A percentile compares a stretch with the other conserved stretches of the same genome.
Evolutionary conservation across 495 filamentous ascomycete species (phyloP).

Genomic region (Trichoderma asperelloides): DNA sequence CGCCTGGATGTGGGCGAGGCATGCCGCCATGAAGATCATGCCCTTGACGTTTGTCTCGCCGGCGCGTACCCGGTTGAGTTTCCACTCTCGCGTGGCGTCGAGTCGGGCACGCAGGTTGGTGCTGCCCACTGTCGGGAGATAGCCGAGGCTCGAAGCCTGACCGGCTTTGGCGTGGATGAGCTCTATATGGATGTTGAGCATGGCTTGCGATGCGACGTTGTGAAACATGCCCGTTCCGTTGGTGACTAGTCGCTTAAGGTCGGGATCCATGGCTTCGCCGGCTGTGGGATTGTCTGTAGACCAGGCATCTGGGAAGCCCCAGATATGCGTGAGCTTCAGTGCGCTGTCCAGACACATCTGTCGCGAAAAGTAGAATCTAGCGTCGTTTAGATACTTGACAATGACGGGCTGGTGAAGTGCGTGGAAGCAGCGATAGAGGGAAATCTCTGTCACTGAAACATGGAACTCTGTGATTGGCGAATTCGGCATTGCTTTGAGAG

Average conservation of each 20-base stretch:
- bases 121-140: not conserved
- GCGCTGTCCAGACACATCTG: constrained; percentile 37
- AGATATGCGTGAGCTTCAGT: constrained; percentile 25
- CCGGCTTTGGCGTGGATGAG: constrained; percentile 43
- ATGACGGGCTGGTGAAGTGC: constrained; percentile 37
- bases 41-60: constrained; percentile 53
- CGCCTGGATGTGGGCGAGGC: constrained; percentile 38
- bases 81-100: constrained; percentile 37
- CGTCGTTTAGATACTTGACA: constrained; percentile 24
- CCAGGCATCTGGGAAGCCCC: not conserved
- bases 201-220: constrained; percentile 32
- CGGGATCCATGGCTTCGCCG: constrained; percentile 17
- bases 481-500: constrained; percentile 13
- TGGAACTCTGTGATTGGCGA: constrained; percentile 24
- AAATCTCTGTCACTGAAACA: constrained; percentile 28
- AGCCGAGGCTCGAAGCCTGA: constrained; percentile 32
- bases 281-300: constrained; percentile 6
- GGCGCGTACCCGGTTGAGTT: constrained; percentile 31
- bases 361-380: constrained; percentile 36
- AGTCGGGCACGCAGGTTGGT: constrained; percentile 40
- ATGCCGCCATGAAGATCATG: constrained; percentile 34
- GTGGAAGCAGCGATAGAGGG: constrained; percentile 47
- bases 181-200: constrained; percentile 39
- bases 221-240: constrained; percentile 42
- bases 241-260: constrained; percentile 32